These are phyloP conservation scores for Paraphoma sp. DNA, from an alignment of 2,329 filamentous ascomycete genomes.

Conservation along the genomic window DNA sequence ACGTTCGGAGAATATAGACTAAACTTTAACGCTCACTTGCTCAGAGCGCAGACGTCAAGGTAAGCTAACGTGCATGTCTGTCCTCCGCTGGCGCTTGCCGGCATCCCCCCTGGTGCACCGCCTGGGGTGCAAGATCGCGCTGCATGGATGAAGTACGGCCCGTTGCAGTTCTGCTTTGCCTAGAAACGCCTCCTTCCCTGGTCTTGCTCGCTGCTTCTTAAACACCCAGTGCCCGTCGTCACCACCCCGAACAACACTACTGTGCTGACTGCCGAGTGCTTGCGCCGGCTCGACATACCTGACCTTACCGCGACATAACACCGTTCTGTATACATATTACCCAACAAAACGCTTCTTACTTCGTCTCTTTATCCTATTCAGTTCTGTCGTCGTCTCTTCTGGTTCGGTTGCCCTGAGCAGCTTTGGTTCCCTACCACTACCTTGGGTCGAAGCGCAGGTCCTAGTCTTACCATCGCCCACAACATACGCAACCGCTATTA, in stretches of 20 bases:
- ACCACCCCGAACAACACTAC: conserved; percentile 21
- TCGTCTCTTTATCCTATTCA: too few species aligned
- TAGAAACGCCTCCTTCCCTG: conserved; percentile 40
- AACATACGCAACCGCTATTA: too few species aligned
- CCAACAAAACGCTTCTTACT: too few species aligned
- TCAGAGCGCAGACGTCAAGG: conserved; percentile 41
- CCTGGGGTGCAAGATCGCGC: conserved; percentile 38
- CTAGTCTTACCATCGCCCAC: too few species aligned
- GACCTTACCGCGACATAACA: conserved; percentile 5
- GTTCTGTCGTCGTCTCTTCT: too few species aligned
- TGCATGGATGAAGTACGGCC: conserved; percentile 46
- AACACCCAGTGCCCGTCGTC: conserved; percentile 36
- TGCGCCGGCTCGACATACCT: conserved; percentile 28
- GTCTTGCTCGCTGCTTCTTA: conserved; percentile 33
- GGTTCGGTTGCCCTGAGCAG: too few species aligned
- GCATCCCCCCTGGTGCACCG: conserved; percentile 34
- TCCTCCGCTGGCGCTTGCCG: conserved; percentile 33
- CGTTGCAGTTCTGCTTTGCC: conserved; percentile 48
- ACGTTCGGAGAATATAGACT: conserved; percentile 47
- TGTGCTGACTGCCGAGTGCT: conserved; percentile 42
- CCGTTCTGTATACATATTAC: conserved; percentile 4
- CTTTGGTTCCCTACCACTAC: too few species aligned
- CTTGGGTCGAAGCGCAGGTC: too few species aligned
- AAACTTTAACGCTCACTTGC: conserved; percentile 48
- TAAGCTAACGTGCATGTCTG: conserved; percentile 32